A percentile compares a stretch with the other conserved stretches of the same genome.
Conservation (phyloP, 768 basidiomycete genomes). For the Mycena maculata region DNA sequence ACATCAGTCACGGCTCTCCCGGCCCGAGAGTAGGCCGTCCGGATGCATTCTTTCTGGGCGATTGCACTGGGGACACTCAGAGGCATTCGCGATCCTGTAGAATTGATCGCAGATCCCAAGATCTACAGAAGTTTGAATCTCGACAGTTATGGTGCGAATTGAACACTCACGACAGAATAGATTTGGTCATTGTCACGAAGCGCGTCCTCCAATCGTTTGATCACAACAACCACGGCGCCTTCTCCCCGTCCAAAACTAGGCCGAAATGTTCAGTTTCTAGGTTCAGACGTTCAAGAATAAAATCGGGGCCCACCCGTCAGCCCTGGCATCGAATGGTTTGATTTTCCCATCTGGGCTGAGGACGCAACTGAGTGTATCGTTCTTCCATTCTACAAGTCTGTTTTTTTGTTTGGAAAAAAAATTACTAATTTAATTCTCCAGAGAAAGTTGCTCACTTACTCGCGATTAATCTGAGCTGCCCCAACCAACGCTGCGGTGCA, state of each 20-base stretch:
- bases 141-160: too few relatives aligned
- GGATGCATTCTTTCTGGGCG: constrained; percentile 45
- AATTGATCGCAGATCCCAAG: constrained; percentile 46
- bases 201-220: constrained; percentile 41
- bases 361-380: neutral
- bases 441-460: constrained; percentile 28
- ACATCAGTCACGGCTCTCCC: neutral
- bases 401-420: neutral
- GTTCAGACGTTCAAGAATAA: neutral
- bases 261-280: neutral
- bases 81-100: constrained; percentile 43
- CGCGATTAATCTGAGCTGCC: constrained; percentile 42
- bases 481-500: constrained; percentile 53
- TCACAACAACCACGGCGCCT: constrained; percentile 36
- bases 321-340: constrained; percentile 31
- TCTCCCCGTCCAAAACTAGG: constrained; percentile 38
- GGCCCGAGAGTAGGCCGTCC: constrained; percentile 35
- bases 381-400: constrained; percentile 8
- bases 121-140: constrained; percentile 20
- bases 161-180: constrained; percentile 41
- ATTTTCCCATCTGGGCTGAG: constrained; percentile 12
- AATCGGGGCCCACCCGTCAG: constrained; percentile 7
- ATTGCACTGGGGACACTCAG: constrained; percentile 43
- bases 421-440: neutral
- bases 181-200: constrained; percentile 45